Evolutionary conservation across 2,329 filamentous ascomycete genomes (phyloP).

Genomic region (Neonectria coccinea): DNA sequence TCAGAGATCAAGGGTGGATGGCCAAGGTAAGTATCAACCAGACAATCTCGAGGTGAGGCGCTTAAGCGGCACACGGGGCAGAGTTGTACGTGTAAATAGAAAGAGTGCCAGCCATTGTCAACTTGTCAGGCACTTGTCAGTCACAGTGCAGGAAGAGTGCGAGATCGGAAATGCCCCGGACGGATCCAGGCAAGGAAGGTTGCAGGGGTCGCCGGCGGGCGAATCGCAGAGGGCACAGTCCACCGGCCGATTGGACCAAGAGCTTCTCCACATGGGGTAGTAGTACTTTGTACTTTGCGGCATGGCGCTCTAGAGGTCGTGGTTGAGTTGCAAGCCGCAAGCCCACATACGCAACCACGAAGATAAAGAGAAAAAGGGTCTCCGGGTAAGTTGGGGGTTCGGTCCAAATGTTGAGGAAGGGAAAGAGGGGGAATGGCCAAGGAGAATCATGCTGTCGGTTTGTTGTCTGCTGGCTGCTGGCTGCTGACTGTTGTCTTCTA

Average conservation of each 20-base stretch:
- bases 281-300: too few species aligned
- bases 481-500: neutral
- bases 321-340: neutral
- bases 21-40: neutral
- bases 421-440: neutral
- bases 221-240: slow-evolving; percentile 27
- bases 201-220: slow-evolving; percentile 16
- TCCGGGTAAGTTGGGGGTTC: neutral
- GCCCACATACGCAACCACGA: slow-evolving; percentile 8
- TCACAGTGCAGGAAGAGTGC: slow-evolving; percentile 22
- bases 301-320: slow-evolving; percentile 6
- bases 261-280: slow-evolving; percentile 5
- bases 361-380: neutral
- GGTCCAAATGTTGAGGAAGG: neutral
- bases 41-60: slow-evolving; percentile 4
- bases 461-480: too few species aligned
- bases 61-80: slow-evolving; percentile 27
- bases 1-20: slow-evolving; percentile 12
- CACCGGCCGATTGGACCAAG: slow-evolving; percentile 17
- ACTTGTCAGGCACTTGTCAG: slow-evolving; percentile 18
- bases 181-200: slow-evolving; percentile 11
- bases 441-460: neutral
- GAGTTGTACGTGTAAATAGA: slow-evolving; percentile 7
- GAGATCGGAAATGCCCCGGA: slow-evolving; percentile 32
- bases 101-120: slow-evolving; percentile 12